Base-by-base conservation (phyloP, 495 filamentous ascomycete genomes). In the Aspergillus affinis region DNA sequence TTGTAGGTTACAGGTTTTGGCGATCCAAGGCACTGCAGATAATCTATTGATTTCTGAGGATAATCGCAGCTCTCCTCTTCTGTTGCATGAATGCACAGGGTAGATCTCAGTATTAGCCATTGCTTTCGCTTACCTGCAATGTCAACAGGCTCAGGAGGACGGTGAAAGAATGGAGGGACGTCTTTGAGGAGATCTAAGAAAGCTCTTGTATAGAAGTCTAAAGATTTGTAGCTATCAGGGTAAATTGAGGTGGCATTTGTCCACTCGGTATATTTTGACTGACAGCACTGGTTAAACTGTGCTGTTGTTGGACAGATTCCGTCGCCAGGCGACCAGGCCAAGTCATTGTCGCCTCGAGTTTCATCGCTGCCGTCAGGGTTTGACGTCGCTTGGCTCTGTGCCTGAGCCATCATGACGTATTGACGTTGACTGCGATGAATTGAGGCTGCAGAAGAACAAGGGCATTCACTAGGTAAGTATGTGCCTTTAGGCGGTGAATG, bases 221-320 rank as follows among this genome's bases (percentile, higher is more conserved):
- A 26, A n/a, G 51, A 29, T 29, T 46, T 26, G 10, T 17, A 13
- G 19, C 44, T 20, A 21, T 29, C 49, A 8, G n/a, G 41, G n/a
- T 48, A 46, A 21, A 21, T 49, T 18, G 49, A 55, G 15, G 30
- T 15, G 19, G 51, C 44, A 50, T 46, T 41, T 32, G 6, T 55
- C 54, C 61, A 63, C 13, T 55, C 23, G 53, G 57, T 23, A 20
- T 50, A 52, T 26, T 47, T 64, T 41, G 55, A 48, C 44, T 59
- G 57, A 23, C 46, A 59, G 51, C 53, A 57, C 29, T 57, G 18
- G 32, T 64, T 59, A 47, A 61, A 64, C 29, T 61, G 46, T 44
- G 57, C 41, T 21, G 61, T 60, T 56, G 61, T 17, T 47, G 61
- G 61, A 55, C 61, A 64, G 18, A 64, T 48, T 29, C 54, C 54